phyloP scores from a whole-genome alignment of 805 yeast species.

The Kurtzmaniella cleridarum region DNA sequence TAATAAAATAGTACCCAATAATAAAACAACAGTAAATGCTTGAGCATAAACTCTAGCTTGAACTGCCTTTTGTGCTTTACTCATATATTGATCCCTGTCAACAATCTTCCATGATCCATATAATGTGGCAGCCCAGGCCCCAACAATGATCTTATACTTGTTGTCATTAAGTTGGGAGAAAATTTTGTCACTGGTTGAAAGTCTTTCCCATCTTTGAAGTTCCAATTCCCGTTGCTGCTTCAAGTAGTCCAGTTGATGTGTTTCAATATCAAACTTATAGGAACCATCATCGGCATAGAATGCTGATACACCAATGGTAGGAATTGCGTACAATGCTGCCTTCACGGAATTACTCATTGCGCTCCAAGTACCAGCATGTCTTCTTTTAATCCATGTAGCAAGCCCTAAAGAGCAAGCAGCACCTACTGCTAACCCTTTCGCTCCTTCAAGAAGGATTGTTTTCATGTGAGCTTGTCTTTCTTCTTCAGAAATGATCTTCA shows the following conservation, averaged over 20 bases:
- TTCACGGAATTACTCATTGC: constrained; percentile 29
- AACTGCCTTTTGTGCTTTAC: constrained; percentile 72
- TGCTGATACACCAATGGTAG: constrained; percentile 58
- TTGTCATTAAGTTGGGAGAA: constrained; percentile 45
- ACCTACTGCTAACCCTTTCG: constrained; percentile 58
- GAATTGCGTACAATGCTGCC: constrained; percentile 63
- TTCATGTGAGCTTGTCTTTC: constrained; percentile 62
- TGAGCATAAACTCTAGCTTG: constrained; percentile 93
- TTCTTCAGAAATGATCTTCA: constrained; percentile 65
- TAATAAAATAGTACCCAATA: constrained; percentile 64
- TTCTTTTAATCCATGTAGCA: constrained; percentile 33
- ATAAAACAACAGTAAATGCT: constrained; percentile 65
- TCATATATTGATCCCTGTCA: constrained; percentile 69
- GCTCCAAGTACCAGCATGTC: constrained; percentile 45
- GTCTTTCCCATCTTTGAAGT: constrained; percentile 44
- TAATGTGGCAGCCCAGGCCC: constrained; percentile 75
- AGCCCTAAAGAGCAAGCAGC: constrained; percentile 49
- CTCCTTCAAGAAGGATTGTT: constrained; percentile 55
- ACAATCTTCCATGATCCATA: constrained; percentile 75
- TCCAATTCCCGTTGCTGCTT: constrained; percentile 40
- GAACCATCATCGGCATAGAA: constrained; percentile 72
- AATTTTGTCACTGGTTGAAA: constrained; percentile 45
- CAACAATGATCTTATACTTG: constrained; percentile 64
- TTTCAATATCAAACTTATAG: constrained; percentile 53
- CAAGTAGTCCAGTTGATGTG: constrained; percentile 47